These are phyloP conservation scores for Metarhizium anisopliae DNA, from an alignment of 2,329 filamentous ascomycete species.

Conservation along the genomic window DNA sequence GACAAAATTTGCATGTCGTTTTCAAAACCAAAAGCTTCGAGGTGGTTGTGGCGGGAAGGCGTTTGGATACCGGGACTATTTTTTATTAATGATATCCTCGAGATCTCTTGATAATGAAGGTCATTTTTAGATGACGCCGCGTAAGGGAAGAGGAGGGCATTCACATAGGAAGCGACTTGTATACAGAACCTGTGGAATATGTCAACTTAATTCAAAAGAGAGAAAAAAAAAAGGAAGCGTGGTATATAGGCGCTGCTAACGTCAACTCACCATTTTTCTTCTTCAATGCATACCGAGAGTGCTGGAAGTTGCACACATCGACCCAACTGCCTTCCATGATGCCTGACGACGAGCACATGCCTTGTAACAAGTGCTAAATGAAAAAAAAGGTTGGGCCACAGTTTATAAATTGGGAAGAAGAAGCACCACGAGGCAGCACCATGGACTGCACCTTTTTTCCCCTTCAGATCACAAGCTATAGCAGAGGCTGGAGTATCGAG, in stretches of 20 bases:
- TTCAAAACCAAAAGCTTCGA: background rate
- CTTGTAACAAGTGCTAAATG: too few relatives aligned
- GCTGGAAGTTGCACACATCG: too few relatives aligned
- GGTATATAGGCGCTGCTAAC: background rate
- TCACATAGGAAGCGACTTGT: background rate
- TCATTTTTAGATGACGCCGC: constrained; percentile 1
- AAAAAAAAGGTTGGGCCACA: too few relatives aligned
- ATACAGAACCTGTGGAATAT: background rate
- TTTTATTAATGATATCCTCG: background rate
- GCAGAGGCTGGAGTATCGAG: too few relatives aligned
- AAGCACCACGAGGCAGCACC: too few relatives aligned
- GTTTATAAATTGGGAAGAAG: too few relatives aligned
- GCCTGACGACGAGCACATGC: too few relatives aligned
- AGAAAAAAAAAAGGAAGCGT: background rate
- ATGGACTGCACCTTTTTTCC: too few relatives aligned
- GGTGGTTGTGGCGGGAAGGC: background rate
- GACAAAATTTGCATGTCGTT: background rate
- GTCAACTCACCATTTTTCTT: background rate
- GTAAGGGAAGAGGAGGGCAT: constrained; percentile 2
- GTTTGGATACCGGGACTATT: background rate
- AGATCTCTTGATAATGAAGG: background rate
- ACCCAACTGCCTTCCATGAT: too few relatives aligned
- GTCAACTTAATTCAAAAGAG: background rate
- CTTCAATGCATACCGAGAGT: too few relatives aligned
- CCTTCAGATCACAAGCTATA: too few relatives aligned